These are phyloP conservation scores for Pyrenochaeta sp. DNA, from an alignment of 2,329 filamentous ascomycete genomes.

Conservation along the genomic window DNA sequence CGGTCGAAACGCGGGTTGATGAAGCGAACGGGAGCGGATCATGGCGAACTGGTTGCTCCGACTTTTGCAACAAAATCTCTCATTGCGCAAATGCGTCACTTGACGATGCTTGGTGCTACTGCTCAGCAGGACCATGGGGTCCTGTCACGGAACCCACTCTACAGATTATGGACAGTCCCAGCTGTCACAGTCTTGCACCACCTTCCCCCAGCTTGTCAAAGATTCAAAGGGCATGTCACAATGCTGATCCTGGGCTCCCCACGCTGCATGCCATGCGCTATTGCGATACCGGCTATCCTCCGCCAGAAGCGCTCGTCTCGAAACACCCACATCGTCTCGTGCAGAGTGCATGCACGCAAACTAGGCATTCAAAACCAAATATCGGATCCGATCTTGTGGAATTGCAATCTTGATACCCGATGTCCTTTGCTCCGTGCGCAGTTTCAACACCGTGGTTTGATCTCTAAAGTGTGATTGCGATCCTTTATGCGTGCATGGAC, in stretches of 20 bases:
- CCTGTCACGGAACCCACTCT: conserved; percentile 2
- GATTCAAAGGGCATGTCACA: conserved; percentile 16
- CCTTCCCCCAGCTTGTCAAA: conserved; percentile 24
- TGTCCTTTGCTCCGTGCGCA: background rate
- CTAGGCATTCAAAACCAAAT: background rate
- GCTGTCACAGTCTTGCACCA: conserved; percentile 12
- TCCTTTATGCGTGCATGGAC: conserved; percentile 6
- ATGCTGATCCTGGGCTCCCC: conserved; percentile 26
- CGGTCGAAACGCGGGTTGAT: conserved; percentile 31
- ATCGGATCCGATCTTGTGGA: conserved; percentile 1
- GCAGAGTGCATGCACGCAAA: background rate
- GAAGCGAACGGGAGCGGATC: conserved; percentile 14
- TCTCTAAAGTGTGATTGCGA: background rate
- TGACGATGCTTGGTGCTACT: conserved; percentile 4
- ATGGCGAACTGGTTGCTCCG: background rate
- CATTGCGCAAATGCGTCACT: background rate
- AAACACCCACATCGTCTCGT: conserved; percentile 15
- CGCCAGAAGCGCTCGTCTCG: conserved; percentile 11
- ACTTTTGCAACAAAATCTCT: background rate
- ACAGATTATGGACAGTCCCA: conserved; percentile 10
- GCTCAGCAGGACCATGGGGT: conserved; percentile 4
- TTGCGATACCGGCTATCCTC: conserved; percentile 5
- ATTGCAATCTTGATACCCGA: background rate
- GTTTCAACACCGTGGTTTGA: conserved; percentile 1
- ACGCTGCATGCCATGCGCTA: conserved; percentile 9